These are phyloP conservation scores for Talaromyces rugulosus DNA, from an alignment of 2,329 filamentous ascomycete species.

Conservation along the genomic window DNA sequence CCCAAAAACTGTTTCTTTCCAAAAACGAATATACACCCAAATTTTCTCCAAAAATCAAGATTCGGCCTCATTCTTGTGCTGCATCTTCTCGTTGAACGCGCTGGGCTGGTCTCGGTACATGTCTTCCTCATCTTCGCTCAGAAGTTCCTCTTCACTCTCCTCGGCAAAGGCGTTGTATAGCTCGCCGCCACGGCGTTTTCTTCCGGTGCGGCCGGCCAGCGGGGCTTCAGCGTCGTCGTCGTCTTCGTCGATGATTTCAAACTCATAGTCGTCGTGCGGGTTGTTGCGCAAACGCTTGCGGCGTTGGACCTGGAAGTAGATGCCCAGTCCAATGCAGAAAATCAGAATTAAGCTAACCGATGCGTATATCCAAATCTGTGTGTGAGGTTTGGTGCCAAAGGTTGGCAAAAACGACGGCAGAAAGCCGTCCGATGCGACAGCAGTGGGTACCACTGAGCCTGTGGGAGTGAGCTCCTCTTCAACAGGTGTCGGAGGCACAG, in stretches of 20 bases:
- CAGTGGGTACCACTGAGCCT: conserved; percentile 17
- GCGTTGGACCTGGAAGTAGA: conserved; percentile 76
- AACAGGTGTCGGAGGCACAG: conserved; percentile 18
- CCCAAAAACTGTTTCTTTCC: neutral
- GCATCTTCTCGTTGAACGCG: neutral
- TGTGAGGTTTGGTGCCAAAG: conserved; percentile 81
- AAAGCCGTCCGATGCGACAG: conserved; percentile 44
- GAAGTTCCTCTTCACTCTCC: conserved; percentile 72
- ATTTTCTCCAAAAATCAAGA: neutral
- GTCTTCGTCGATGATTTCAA: conserved; percentile 83
- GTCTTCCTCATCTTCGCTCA: conserved; percentile 37
- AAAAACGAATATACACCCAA: neutral
- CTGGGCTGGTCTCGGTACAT: conserved; percentile 28
- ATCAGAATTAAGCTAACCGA: conserved; percentile 75
- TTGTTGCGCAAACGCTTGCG: conserved; percentile 71
- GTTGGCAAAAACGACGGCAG: conserved; percentile 85
- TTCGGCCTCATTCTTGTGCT: neutral
- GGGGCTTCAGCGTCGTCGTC: conserved; percentile 49
- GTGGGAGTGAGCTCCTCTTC: conserved; percentile 19
- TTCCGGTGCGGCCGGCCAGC: conserved; percentile 46
- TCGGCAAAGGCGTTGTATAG: conserved; percentile 97
- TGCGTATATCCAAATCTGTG: conserved; percentile 91
- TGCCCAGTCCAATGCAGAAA: conserved; percentile 77
- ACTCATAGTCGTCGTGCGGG: conserved; percentile 81
- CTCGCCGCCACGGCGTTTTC: conserved; percentile 68